Base-by-base conservation (phyloP, 768 basidiomycete genomes). In the Trichaptum fuscoviolaceum region DNA sequence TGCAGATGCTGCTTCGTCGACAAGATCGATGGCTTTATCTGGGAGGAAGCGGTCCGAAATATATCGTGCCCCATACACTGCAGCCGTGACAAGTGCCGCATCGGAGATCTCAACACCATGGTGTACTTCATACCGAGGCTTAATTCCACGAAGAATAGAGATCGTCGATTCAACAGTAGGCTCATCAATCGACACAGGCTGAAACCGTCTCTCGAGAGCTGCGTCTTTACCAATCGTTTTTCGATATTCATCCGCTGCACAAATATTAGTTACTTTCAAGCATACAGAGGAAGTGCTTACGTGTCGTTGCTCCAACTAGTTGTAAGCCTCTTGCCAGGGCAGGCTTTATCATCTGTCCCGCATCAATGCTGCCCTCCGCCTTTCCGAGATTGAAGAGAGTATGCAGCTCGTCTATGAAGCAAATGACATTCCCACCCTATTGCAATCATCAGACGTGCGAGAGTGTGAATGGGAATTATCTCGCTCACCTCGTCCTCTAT, bases 21-120 rank as follows among this genome's bases (percentile, higher is more conserved):
- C 87, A 2, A 97, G 83, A 74, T 96, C 93, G 58, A 94, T 92
- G 10, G 92, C 91, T 74, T 96, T 96, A 77, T 97, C 95, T 0
- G 95, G 95, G 1, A 96, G 82, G 75, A 86, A 95, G 3, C 94
- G 84, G 74, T 94, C 92, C 0, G 93, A 89, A 69, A 96, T 89
- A 72, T 96, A 96, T 20, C 93, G 85, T 25, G 92, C 87, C 7
- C 86, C 81, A 70, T 96, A 95, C 1, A 95, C 87, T 0, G 93
- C 92, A 26, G 95, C 89, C 4, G 93, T 96, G 15, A 97, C 95
- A 3, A 97, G 80, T 1, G 95, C 93, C 17, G 84, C 83, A 72
- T 97, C 95, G 0, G 92, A 87, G 65, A 97, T 95, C 72, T 93
- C 92, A 1, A 97, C 95, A 34, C 95, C 95, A 68, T 96, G 95